Evolutionary conservation across 2,329 filamentous ascomycete species (phyloP), one percentile per base, ranked within the genome.

Genomic region (Zasmidium cellare): DNA sequence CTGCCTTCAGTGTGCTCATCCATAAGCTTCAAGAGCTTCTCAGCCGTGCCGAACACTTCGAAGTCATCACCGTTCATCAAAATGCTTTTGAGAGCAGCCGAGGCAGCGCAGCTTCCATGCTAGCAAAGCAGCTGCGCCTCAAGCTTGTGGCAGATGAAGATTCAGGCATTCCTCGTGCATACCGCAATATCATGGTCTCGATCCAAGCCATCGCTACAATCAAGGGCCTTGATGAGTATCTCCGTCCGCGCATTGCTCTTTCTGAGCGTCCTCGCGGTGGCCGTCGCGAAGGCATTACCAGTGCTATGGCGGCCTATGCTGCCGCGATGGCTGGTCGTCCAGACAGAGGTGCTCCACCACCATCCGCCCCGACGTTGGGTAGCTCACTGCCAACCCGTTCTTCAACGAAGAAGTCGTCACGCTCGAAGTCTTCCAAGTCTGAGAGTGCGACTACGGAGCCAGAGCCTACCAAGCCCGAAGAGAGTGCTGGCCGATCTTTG

Each of bases 161-260:
- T 48, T 93, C 92, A 0, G 90, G 94, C 50, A 94, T 99, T 59
- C 94, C 94, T 18, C 84, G 87, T 35, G 82, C 88, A 0, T 97
- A 96, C 71, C 85, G 90, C 20, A 96, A 93, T 65, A 96, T 99
- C 62, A 97, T 97, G 89, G 94, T 99, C 1, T 96, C 92, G 0
- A 99, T 99, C 57, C 94, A 99, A 73, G 94, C 94, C 16, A 97
- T 99, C 69, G 93, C 94, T 2, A 97, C 92, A 0, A 97, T 99
- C 79, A 97, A 97, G 74, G 90, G 93, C 0, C 79, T 99, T 22
- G 94, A 97, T 71, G 94, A 99, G 72, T 99, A 97, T 73, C 81
- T 99, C 46, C 87, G 94, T 38, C 94, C 94, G 7, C 85, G 93
- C 60, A 96, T 99, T 58, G 91, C 82, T 67, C 74, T 94, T 14